Evolutionary conservation across 257 asterid species (phyloP), one percentile per base, ranked within the genome.

Genomic region (Lavandula angustifolia): DNA sequence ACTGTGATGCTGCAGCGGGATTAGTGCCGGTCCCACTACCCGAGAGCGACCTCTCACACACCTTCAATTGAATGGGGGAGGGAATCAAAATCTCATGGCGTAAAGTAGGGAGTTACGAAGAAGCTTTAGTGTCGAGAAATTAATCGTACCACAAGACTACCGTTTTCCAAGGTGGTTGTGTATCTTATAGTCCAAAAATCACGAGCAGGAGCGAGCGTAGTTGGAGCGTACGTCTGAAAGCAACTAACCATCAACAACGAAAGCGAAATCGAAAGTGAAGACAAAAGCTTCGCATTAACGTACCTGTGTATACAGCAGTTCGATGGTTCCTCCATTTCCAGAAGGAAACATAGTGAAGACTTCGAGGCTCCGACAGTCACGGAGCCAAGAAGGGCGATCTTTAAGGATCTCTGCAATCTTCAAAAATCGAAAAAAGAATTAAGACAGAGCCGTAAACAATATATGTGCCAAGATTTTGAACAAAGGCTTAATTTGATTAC

Each of bases 141-240:
- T 0, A 22, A 34, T 18, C 90, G 54, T 88, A 94, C 98, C 90
- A 94, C 99, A 64, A 86, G 76, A 75, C 98, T 94, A 73, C 98
- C 98, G 34, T 85, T 86, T 49, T 88, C 98, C 77, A 94, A 76
- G 56, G 94, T 85, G 53, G 96, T 83, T 6, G 99, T 88, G 84
- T 90, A 94, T 88, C 99, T 84, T 56, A 94, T 82, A 14, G 98
- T 88, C 99, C 99, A 94, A 74, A 94, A 91, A 77, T 91, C 99
- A 53, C 98, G 91, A 31, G 98, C 98, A 4, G 98, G 95, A 71
- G 96, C 96, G 73, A 91, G 73, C 13, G 95, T 91, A 40, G 98
- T 94, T 7, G 98, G 98, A 54, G 99, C 97, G 70, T 91, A 94
- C 16, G 76, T 79, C 97, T 94, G 86, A 68, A 69, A 81, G 66